Base-by-base conservation (phyloP, 371 early-diverging fungal genomes). In the Mucor lusitanicus region DNA sequence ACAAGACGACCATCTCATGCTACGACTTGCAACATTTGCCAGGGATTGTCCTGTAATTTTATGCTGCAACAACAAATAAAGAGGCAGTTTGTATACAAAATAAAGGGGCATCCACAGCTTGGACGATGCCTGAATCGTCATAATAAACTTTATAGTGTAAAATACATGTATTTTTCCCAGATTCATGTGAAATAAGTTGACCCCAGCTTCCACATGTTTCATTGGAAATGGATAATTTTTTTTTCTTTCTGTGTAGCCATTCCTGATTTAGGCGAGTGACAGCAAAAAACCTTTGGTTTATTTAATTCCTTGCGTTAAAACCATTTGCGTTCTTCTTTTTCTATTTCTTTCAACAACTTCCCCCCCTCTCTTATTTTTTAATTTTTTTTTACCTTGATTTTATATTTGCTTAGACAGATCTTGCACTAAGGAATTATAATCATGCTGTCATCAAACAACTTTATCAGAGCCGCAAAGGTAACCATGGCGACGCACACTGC, bases 241-340 rank as follows among this genome's bases (percentile, higher is more conserved):
- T 30, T 6, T 65, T 60, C 60, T 63, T 50, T 63, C 66, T 65
- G 66, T 73, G 73, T 73, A 72, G 59, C 74, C 70, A 65, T 79
- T 65, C 70, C 77, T 57, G 75, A 74, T 75, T 87, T 78, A 61
- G 76, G 79, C 21, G 90, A 84, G 65, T 75, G 64, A 80, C 85
- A 94, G 59, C 90, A 78, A 32, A 92, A 75, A 35, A 62, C 48
- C 46, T 32, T 62, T 62, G 50, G 53, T 23, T 48, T 62, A 23
- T 61, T 62, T 35, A 50, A 48, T 53, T 33, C 28, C 58, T 60
- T 61, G 48, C 56, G 57, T 63, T 59, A 37, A 42, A 42, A 42
- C 32, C 60, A 44, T 65, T 44, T 46, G 35, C 37, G 37, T 50
- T 50, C 46, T 68, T 68, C 40, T 68, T 64, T 67, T 64, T 39